Evolutionary conservation across 2,329 filamentous ascomycete species (phyloP).

Genomic region (Macrophomina phaseolina): DNA sequence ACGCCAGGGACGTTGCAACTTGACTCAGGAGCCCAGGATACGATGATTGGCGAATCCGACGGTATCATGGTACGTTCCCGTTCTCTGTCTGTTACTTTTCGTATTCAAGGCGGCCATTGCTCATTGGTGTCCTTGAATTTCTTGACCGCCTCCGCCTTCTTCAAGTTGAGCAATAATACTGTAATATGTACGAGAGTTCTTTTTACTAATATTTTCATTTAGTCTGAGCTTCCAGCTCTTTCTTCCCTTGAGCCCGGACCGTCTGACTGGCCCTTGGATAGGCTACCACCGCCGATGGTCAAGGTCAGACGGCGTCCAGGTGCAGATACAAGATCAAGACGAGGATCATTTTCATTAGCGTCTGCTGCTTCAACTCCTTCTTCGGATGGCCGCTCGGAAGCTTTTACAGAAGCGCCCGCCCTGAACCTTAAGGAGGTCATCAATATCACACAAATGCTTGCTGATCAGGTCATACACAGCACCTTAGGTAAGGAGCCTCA

Average conservation of each 20-base stretch:
- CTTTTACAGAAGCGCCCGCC: background rate
- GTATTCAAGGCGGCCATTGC: background rate
- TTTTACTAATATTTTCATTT: background rate
- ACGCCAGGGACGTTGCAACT: slow-evolving; percentile 16
- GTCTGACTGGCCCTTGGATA: slow-evolving; percentile 45
- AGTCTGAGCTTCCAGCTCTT: slow-evolving; percentile 19
- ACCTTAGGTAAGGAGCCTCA: slow-evolving; percentile 12
- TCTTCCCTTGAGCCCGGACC: slow-evolving; percentile 39
- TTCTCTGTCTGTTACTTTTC: background rate
- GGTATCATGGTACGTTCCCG: background rate
- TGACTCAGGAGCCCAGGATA: slow-evolving; percentile 4
- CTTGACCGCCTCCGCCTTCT: background rate
- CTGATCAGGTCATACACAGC: slow-evolving; percentile 24
- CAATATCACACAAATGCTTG: slow-evolving; percentile 26
- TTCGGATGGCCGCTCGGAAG: slow-evolving; percentile 19
- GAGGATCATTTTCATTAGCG: slow-evolving; percentile 22
- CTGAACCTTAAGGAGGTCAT: slow-evolving; percentile 25
- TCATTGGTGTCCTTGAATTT: too few relatives aligned
- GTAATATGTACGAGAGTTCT: background rate
- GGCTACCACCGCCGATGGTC: slow-evolving; percentile 36
- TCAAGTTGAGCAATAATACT: background rate
- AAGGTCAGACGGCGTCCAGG: slow-evolving; percentile 7
- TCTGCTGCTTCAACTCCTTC: slow-evolving; percentile 26
- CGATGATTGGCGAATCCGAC: slow-evolving; percentile 6
- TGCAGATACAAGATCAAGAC: slow-evolving; percentile 1